Conservation (phyloP, 257 asterid species). For the Echium plantagineum region DNA sequence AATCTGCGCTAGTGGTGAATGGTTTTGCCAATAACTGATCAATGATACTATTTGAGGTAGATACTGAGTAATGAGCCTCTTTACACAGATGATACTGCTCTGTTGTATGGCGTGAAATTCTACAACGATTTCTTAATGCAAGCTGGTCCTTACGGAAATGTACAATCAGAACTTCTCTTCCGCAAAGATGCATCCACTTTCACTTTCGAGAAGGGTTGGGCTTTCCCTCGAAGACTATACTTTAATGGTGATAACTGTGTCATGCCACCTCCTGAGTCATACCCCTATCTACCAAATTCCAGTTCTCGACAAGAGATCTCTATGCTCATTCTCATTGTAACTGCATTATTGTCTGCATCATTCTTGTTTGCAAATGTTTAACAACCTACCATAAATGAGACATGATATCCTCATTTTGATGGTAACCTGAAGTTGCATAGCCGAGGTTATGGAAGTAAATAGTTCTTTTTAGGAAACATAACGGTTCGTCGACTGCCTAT, state of each 20-base stretch:
- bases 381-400: conserved; percentile 15
- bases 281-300: conserved; percentile 67
- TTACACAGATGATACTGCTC: conserved; percentile 68
- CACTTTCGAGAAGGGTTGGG: conserved; percentile 18
- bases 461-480: background rate
- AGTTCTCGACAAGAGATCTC: conserved; percentile 30
- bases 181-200: background rate
- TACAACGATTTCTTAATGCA: conserved; percentile 62
- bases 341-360: conserved; percentile 28
- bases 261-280: conserved; percentile 70
- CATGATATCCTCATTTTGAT: background rate
- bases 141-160: conserved; percentile 73
- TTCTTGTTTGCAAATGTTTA: conserved; percentile 33
- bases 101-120: conserved; percentile 71
- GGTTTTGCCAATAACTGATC: too few species aligned
- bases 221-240: conserved; percentile 62
- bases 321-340: conserved; percentile 25
- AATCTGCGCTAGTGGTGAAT: too few species aligned
- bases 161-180: conserved; percentile 33
- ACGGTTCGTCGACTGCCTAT: background rate
- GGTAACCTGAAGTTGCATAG: conserved; percentile 2
- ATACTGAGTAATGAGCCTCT: conserved; percentile 6
- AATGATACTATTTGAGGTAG: too few species aligned
- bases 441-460: conserved; percentile 1
- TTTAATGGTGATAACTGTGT: conserved; percentile 58